Percentiles rank a stretch among this genome's conserved stretches.
Conservation (phyloP, 345 rosid genomes). For the Bruguiera parviflora region DNA sequence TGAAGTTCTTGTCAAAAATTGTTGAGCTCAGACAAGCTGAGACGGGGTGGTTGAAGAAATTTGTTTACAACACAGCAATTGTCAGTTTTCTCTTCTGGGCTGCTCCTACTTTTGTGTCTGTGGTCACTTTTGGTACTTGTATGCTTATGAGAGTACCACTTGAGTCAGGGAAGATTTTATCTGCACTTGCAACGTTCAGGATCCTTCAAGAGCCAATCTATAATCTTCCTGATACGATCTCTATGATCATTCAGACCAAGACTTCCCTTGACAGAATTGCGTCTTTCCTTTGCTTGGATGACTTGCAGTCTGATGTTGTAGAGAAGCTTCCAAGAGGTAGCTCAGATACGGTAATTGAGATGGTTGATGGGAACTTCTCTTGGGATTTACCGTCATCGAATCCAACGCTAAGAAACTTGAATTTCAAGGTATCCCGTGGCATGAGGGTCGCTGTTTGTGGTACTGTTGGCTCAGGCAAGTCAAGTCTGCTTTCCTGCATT, state of each 20-base stretch:
- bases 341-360: slow-evolving; percentile 25
- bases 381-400: slow-evolving; percentile 31
- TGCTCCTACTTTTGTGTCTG: slow-evolving; percentile 27
- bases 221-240: slow-evolving; percentile 28
- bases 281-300: slow-evolving; percentile 30
- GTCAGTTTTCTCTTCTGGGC: slow-evolving; percentile 20
- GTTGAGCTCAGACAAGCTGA: slow-evolving; percentile 26
- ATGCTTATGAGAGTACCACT: slow-evolving; percentile 26
- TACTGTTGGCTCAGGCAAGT: slow-evolving; percentile 35
- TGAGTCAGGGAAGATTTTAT: slow-evolving; percentile 33
- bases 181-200: slow-evolving; percentile 35
- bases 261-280: slow-evolving; percentile 35
- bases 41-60: slow-evolving; percentile 32
- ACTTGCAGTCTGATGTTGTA: slow-evolving; percentile 24
- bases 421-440: slow-evolving; percentile 25
- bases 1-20: slow-evolving; percentile 34
- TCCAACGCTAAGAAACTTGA: slow-evolving; percentile 25
- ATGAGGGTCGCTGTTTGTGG: slow-evolving; percentile 39
- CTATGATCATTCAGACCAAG: slow-evolving; percentile 33
- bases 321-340: slow-evolving; percentile 25
- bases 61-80: slow-evolving; percentile 17
- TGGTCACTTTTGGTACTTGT: slow-evolving; percentile 33
- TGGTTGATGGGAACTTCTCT: slow-evolving; percentile 30
- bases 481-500: slow-evolving; percentile 32
- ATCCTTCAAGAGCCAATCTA: slow-evolving; percentile 31